Evolutionary conservation across 768 basidiomycete species (phyloP).

Genomic region (Naganishia randhawae): DNA sequence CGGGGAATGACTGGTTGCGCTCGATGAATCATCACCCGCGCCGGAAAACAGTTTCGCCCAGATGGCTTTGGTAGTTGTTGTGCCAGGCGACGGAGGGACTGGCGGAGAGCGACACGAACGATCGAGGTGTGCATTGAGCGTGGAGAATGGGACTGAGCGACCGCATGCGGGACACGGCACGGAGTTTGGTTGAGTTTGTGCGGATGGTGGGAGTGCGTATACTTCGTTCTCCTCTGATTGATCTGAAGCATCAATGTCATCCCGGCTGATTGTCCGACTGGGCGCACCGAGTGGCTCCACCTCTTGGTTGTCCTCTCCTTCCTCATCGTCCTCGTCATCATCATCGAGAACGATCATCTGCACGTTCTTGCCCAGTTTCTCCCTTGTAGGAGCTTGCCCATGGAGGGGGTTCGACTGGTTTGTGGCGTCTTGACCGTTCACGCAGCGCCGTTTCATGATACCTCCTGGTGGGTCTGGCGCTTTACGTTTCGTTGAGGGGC

Average conservation of each 20-base stretch:
- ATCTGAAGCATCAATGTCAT: not conserved
- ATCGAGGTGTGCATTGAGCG: constrained; percentile 68
- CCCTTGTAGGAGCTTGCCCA: too few relatives aligned
- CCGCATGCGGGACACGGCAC: constrained; percentile 10
- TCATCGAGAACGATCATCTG: too few relatives aligned
- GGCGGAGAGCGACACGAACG: constrained; percentile 54
- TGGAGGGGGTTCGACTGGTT: too few relatives aligned
- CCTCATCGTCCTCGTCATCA: too few relatives aligned
- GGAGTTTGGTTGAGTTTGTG: not conserved
- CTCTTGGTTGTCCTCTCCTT: too few relatives aligned
- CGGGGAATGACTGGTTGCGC: constrained; percentile 21
- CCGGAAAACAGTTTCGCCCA: constrained; percentile 48
- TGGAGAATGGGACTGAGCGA: constrained; percentile 53
- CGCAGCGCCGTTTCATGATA: too few relatives aligned
- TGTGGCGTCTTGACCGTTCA: too few relatives aligned
- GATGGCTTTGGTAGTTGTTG: constrained; percentile 35
- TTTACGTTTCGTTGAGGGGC: too few relatives aligned
- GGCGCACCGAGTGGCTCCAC: not conserved
- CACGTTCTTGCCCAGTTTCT: too few relatives aligned
- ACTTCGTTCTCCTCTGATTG: too few relatives aligned
- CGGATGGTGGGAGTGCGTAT: not conserved
- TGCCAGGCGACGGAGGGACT: constrained; percentile 1
- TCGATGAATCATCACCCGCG: constrained; percentile 20
- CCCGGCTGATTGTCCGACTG: not conserved
- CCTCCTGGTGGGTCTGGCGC: too few relatives aligned